A percentile compares a stretch with the other conserved stretches of the same genome.
Evolutionary conservation across 1,284 basidiomycete genomes (phyloP).

Genomic region (Stygiomarasmius scandens): DNA sequence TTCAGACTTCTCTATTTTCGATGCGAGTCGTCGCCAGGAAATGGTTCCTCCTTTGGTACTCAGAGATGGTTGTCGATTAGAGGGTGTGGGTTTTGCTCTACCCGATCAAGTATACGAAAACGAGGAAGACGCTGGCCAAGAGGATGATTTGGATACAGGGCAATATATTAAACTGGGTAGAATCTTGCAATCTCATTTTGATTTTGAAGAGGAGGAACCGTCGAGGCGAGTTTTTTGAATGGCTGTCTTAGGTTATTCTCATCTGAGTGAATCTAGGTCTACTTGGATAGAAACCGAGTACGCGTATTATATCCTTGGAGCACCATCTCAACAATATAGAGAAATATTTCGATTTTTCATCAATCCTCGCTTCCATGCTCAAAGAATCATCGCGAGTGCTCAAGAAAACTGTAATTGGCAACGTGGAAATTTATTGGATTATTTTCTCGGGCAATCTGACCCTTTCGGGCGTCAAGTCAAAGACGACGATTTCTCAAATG

Average conservation of each 20-base stretch:
- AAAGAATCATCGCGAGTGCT: slow-evolving; percentile 46
- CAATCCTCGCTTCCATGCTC: slow-evolving; percentile 49
- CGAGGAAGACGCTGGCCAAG: slow-evolving; percentile 45
- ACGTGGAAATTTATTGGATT: slow-evolving; percentile 34
- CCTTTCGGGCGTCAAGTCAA: slow-evolving; percentile 40
- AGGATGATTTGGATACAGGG: slow-evolving; percentile 33
- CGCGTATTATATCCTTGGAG: slow-evolving; percentile 61
- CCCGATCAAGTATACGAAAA: slow-evolving; percentile 39
- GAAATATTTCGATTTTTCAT: slow-evolving; percentile 51
- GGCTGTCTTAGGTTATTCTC: slow-evolving; percentile 5
- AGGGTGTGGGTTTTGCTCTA: slow-evolving; percentile 39
- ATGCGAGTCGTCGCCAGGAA: slow-evolving; percentile 27
- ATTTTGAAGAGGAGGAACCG: slow-evolving; percentile 41
- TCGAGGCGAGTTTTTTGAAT: slow-evolving; percentile 24
- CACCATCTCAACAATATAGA: slow-evolving; percentile 48
- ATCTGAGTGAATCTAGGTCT: slow-evolving; percentile 40
- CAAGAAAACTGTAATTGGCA: slow-evolving; percentile 26
- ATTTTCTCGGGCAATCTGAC: slow-evolving; percentile 33
- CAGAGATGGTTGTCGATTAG: slow-evolving; percentile 23
- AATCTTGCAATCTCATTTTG: slow-evolving; percentile 36
- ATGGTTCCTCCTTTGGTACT: slow-evolving; percentile 31
- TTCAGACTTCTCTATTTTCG: slow-evolving; percentile 43
- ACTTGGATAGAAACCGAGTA: slow-evolving; percentile 61
- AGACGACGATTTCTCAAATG: slow-evolving; percentile 42
- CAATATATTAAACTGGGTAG: slow-evolving; percentile 35